Evolutionary conservation across 768 basidiomycete genomes (phyloP).

Genomic region (Amyloporia xantha): DNA sequence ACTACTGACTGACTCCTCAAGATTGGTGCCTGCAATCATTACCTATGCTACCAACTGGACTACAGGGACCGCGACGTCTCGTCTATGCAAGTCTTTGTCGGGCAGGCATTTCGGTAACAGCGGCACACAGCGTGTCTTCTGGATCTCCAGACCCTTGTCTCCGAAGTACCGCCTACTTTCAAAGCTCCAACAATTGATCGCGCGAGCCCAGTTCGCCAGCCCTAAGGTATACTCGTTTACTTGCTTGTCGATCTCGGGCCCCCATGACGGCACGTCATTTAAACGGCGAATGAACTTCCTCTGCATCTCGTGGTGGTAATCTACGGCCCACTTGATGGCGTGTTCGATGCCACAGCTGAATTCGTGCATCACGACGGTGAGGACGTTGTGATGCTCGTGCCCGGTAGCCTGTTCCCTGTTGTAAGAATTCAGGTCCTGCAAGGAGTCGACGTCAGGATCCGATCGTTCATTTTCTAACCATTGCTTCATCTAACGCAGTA

Average conservation of each 20-base stretch:
- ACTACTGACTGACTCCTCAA: too few species aligned
- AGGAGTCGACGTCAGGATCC: neutral
- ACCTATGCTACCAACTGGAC: too few species aligned
- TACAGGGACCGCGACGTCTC: neutral
- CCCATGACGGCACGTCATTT: constrained; percentile 22
- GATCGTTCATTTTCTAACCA: too few species aligned
- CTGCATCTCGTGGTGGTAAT: neutral
- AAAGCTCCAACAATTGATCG: constrained; percentile 22
- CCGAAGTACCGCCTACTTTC: constrained; percentile 26
- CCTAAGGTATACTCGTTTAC: constrained; percentile 22
- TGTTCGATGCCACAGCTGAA: constrained; percentile 6
- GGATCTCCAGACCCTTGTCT: constrained; percentile 16
- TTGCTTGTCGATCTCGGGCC: constrained; percentile 18
- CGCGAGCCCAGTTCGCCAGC: constrained; percentile 21
- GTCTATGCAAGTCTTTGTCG: neutral
- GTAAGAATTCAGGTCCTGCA: constrained; percentile 25
- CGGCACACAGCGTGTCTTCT: constrained; percentile 11
- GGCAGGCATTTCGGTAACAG: constrained; percentile 4
- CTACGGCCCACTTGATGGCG: constrained; percentile 14
- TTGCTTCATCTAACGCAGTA: neutral
- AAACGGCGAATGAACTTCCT: constrained; percentile 17
- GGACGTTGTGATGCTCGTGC: constrained; percentile 21
- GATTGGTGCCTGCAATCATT: too few species aligned
- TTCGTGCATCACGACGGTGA: constrained; percentile 21
- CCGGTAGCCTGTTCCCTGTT: constrained; percentile 23